These are phyloP conservation scores for Auricularia sp. DNA, from an alignment of 768 basidiomycete species.

Conservation along the genomic window DNA sequence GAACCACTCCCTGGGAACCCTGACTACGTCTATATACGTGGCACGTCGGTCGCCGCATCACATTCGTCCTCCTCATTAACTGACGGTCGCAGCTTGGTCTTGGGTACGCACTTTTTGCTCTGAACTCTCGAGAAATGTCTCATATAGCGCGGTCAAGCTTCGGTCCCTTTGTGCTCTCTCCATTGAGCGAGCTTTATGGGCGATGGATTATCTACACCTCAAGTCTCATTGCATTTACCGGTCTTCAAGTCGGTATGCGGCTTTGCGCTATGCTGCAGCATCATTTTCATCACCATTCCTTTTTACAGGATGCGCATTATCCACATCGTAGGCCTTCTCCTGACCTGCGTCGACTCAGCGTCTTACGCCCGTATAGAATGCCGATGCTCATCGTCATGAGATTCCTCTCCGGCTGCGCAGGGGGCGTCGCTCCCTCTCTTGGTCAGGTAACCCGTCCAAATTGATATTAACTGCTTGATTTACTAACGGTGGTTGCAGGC, in stretches of 20 bases:
- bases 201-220: constrained; percentile 4
- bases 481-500: neutral
- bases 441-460: neutral
- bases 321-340: neutral
- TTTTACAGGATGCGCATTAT: neutral
- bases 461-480: too few relatives aligned
- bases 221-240: neutral
- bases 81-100: neutral
- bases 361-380: neutral
- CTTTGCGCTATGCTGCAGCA: neutral
- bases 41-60: neutral
- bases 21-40: constrained; percentile 2
- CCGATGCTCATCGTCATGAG: constrained; percentile 3
- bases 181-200: constrained; percentile 1
- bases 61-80: neutral
- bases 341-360: too few relatives aligned
- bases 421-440: neutral
- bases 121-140: neutral
- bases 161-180: constrained; percentile 3
- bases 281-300: neutral
- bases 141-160: neutral
- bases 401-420: neutral
- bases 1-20: neutral
- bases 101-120: neutral
- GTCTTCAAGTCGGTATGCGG: neutral